Evolutionary conservation across 2,329 filamentous ascomycete genomes (phyloP).

Genomic region (Eutypella sp.): DNA sequence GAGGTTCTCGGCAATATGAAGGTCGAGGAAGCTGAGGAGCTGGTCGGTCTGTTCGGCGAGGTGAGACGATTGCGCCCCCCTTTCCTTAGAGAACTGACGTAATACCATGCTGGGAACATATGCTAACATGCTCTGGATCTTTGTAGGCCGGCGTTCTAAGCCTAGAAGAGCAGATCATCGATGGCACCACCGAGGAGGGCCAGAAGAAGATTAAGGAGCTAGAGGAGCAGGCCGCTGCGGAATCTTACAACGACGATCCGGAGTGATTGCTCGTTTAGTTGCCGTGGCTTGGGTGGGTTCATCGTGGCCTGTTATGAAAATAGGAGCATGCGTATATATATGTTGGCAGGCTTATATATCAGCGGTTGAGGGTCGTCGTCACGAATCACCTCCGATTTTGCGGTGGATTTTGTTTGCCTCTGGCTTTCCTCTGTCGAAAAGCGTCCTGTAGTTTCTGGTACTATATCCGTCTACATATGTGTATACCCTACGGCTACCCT

Average conservation of each 20-base stretch:
- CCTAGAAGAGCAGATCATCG: constrained; percentile 88
- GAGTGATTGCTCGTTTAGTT: constrained; percentile 26
- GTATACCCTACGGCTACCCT: no score
- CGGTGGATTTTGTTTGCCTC: no score
- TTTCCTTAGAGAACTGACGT: no score
- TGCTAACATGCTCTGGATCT: constrained; percentile 22
- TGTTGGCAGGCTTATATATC: no score
- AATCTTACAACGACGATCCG: constrained; percentile 34
- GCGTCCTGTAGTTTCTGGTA: no score
- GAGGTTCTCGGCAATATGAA: constrained; percentile 84
- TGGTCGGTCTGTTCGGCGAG: constrained; percentile 75
- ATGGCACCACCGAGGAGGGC: constrained; percentile 86
- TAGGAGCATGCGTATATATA: not conserved
- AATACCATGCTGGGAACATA: constrained; percentile 3
- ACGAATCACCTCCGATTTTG: no score
- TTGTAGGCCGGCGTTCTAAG: constrained; percentile 83
- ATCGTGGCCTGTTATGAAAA: no score
- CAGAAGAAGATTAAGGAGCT: constrained; percentile 72
- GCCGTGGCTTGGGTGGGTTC: not conserved
- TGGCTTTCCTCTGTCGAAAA: no score
- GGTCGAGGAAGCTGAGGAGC: constrained; percentile 79
- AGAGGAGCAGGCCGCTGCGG: constrained; percentile 49
- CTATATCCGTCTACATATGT: no score
- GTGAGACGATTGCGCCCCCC: constrained; percentile 34
- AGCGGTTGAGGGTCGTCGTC: no score